phyloP scores from a whole-genome alignment of 2,329 filamentous ascomycete genomes.

The Sarocladiaceae sp. region DNA sequence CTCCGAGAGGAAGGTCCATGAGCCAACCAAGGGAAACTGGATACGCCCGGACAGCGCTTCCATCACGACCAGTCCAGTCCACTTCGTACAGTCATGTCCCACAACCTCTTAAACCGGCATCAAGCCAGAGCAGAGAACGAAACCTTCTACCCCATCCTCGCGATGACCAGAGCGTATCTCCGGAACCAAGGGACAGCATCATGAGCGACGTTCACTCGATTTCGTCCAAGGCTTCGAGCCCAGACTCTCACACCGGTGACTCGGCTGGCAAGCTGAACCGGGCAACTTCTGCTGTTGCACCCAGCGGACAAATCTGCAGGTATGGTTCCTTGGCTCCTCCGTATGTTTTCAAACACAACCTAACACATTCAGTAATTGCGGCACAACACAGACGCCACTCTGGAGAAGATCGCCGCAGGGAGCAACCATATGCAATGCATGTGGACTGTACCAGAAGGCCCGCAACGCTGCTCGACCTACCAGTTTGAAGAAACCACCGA shows the following conservation, averaged over 20 bases:
- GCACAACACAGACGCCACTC: constrained; percentile 86
- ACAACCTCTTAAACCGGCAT: neutral
- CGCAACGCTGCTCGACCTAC: constrained; percentile 88
- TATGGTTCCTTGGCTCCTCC: constrained; percentile 30
- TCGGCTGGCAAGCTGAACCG: constrained; percentile 13
- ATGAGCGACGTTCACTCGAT: constrained; percentile 16
- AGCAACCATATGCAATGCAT: constrained; percentile 96
- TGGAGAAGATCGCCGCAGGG: constrained; percentile 93
- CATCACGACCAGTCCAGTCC: constrained; percentile 31
- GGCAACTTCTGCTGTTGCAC: constrained; percentile 19
- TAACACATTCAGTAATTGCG: constrained; percentile 70
- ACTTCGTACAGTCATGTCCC: constrained; percentile 20
- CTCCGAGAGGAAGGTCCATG: constrained; percentile 9
- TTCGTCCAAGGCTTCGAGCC: constrained; percentile 25
- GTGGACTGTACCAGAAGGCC: constrained; percentile 90
- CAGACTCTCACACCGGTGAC: constrained; percentile 17
- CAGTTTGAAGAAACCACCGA: constrained; percentile 75
- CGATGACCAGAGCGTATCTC: constrained; percentile 19
- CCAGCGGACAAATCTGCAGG: constrained; percentile 69
- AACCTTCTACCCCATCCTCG: neutral
- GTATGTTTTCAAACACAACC: constrained; percentile 2
- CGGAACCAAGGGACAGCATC: constrained; percentile 21
- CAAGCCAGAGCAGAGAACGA: neutral
- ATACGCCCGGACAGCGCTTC: constrained; percentile 31
- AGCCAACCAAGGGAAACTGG: constrained; percentile 26